Evolutionary conservation across 345 rosid species (phyloP).

Genomic region (Linum tenue): DNA sequence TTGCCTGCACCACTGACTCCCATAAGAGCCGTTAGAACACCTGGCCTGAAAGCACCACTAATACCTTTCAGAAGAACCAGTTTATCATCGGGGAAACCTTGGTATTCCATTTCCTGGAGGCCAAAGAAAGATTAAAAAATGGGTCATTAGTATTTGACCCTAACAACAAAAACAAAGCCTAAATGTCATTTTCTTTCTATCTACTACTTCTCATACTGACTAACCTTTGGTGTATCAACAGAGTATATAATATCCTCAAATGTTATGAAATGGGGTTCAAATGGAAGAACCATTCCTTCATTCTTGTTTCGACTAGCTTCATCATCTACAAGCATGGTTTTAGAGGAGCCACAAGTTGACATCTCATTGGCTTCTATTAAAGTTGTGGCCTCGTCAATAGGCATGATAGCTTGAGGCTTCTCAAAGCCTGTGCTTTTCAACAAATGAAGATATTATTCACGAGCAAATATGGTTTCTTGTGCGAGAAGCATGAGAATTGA

Average conservation of each 20-base stretch:
- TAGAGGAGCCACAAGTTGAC: not conserved
- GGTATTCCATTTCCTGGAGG: not conserved
- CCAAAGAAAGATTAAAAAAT: too few relatives aligned
- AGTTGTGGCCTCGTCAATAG: not conserved
- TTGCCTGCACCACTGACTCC: constrained; percentile 6
- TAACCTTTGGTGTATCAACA: not conserved
- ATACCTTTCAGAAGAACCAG: not conserved
- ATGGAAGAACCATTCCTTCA: not conserved
- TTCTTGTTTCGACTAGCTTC: not conserved
- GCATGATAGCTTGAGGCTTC: not conserved
- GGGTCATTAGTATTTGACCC: too few relatives aligned
- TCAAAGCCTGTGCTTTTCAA: not conserved
- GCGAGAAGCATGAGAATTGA: not conserved
- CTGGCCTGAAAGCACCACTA: constrained; percentile 6
- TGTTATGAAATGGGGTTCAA: not conserved
- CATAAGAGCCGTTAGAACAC: constrained; percentile 2
- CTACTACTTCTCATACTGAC: too few relatives aligned
- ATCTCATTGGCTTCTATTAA: not conserved
- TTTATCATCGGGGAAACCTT: not conserved
- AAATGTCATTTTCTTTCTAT: too few relatives aligned
- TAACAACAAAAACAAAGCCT: too few relatives aligned
- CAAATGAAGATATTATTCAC: not conserved
- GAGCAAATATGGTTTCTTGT: not conserved
- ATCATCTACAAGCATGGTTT: not conserved
- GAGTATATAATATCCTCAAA: not conserved